These are phyloP conservation scores for Rhizopus delemar DNA, from an alignment of 371 early-diverging fungal genomes.

Conservation along the genomic window DNA sequence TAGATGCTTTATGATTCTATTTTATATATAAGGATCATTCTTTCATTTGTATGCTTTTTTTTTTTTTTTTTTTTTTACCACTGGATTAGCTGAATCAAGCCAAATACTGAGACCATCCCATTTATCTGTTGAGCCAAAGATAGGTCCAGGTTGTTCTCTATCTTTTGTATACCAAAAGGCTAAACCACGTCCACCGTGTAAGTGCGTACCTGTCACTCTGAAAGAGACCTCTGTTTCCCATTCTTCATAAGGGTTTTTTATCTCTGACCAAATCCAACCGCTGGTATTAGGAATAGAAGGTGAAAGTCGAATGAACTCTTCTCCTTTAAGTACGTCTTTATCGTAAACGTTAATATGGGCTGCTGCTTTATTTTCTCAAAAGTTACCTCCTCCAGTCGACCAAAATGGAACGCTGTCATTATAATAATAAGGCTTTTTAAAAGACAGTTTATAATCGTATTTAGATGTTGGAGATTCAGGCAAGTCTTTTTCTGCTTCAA, in stretches of 20 bases:
- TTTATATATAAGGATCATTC: background rate
- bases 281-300: conserved; percentile 63
- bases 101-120: conserved; percentile 75
- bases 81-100: conserved; percentile 67
- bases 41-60: background rate
- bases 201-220: conserved; percentile 62
- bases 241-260: conserved; percentile 67
- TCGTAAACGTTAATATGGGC: background rate
- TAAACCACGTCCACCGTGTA: conserved; percentile 79
- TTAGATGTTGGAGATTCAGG: conserved; percentile 29
- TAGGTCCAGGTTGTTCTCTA: conserved; percentile 58
- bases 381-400: conserved; percentile 53
- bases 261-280: conserved; percentile 74
- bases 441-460: conserved; percentile 67
- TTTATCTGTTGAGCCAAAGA: conserved; percentile 71
- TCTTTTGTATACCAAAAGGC: conserved; percentile 87
- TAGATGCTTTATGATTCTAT: conserved; percentile 59
- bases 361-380: background rate
- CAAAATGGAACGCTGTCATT: conserved; percentile 62
- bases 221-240: conserved; percentile 78
- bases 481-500: conserved; percentile 19
- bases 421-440: conserved; percentile 66
- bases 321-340: conserved; percentile 58
- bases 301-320: conserved; percentile 70
- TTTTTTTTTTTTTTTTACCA: conserved; percentile 36